A percentile compares a stretch with the other conserved stretches of the same genome.
These are phyloP conservation scores for Acanthamoeba culbertsoni DNA, from an alignment of 208 protist genomes.

Conservation along the genomic window DNA sequence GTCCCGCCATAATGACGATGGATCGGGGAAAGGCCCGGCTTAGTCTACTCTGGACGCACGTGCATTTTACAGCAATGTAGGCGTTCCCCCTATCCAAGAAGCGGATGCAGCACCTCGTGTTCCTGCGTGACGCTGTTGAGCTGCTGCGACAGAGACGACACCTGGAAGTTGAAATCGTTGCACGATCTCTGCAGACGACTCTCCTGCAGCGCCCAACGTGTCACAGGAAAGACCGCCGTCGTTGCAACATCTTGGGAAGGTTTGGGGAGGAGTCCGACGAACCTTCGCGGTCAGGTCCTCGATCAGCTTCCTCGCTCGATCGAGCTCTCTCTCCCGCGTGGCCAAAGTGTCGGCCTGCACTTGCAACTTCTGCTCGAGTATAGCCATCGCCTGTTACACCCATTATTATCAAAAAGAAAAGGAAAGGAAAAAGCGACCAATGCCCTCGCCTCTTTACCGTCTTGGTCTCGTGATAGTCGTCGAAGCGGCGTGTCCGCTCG, in stretches of 20 bases:
- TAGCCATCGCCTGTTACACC: background rate
- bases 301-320: background rate
- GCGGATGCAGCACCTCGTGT: background rate
- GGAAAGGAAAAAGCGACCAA: background rate
- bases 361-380: conserved; percentile 9
- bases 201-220: background rate
- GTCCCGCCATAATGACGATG: background rate
- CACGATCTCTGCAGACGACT: background rate
- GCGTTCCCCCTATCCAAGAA: background rate
- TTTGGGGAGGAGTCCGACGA: background rate
- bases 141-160: conserved; percentile 21
- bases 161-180: background rate
- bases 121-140: background rate
- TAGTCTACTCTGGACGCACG: too few relatives aligned
- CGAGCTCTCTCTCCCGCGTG: conserved; percentile 30
- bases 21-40: background rate
- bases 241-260: background rate
- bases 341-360: conserved; percentile 9
- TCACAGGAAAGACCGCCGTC: background rate
- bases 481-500: background rate
- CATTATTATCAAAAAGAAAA: background rate
- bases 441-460: background rate
- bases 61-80: too few relatives aligned
- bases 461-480: conserved; percentile 45
- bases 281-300: background rate